Percentiles rank a stretch among this genome's conserved stretches.
phyloP scores from a whole-genome alignment of 768 basidiomycete species.

The Trametopsis cervina region DNA sequence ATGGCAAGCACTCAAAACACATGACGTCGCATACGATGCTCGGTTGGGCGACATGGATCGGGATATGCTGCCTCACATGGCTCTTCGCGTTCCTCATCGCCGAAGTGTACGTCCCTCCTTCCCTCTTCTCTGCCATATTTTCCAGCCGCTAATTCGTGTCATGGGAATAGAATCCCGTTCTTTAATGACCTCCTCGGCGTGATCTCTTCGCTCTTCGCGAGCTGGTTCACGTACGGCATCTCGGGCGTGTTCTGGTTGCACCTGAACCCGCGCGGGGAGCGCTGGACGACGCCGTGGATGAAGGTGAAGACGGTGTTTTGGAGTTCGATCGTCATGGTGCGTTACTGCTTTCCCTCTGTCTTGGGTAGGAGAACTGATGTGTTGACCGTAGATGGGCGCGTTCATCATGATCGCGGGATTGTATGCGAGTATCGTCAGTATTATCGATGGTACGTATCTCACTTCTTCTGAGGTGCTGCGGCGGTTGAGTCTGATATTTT shows the following conservation, averaged over 20 bases:
- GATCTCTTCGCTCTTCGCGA: slow-evolving; percentile 23
- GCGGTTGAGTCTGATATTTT: not conserved
- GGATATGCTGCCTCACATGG: slow-evolving; percentile 22
- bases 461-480: not conserved
- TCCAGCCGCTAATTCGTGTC: not conserved
- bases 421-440: slow-evolving; percentile 22
- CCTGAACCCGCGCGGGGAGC: slow-evolving; percentile 16
- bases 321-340: slow-evolving; percentile 16
- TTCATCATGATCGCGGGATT: slow-evolving; percentile 27
- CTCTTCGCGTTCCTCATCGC: slow-evolving; percentile 23
- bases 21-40: slow-evolving; percentile 21
- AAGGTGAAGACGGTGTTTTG: slow-evolving; percentile 20
- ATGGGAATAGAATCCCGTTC: slow-evolving; percentile 21
- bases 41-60: slow-evolving; percentile 25
- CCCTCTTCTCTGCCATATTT: not conserved
- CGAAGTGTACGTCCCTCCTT: slow-evolving; percentile 20
- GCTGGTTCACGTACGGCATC: slow-evolving; percentile 23
- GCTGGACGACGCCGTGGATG: slow-evolving; percentile 20
- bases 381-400: slow-evolving; percentile 16
- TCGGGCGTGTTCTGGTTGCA: slow-evolving; percentile 25
- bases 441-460: slow-evolving; percentile 19
- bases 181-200: slow-evolving; percentile 27
- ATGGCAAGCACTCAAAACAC: slow-evolving; percentile 20
- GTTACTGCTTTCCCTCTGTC: slow-evolving; percentile 1
- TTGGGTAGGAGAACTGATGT: not conserved